Conservation (phyloP, 768 basidiomycete genomes). For the Leccinum subgranulosum region DNA sequence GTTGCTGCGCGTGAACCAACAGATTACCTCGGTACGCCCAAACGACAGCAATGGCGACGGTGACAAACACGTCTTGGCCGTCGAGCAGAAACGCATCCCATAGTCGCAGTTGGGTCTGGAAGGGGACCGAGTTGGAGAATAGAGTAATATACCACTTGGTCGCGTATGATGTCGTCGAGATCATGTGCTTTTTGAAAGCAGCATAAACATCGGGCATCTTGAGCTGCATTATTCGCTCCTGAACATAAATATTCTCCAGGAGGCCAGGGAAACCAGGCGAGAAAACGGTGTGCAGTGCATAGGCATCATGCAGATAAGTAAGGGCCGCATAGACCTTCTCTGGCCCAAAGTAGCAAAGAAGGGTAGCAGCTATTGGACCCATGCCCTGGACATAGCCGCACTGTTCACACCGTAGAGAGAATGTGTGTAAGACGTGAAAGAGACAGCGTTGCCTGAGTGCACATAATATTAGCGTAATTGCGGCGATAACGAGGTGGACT, state of each 20-base stretch:
- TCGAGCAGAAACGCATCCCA: slow-evolving; percentile 96
- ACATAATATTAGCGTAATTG: slow-evolving; percentile 9
- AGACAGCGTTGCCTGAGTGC: slow-evolving; percentile 79
- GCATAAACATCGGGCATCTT: slow-evolving; percentile 89
- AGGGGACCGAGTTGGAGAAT: slow-evolving; percentile 93
- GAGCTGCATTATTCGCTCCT: slow-evolving; percentile 82
- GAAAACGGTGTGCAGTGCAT: slow-evolving; percentile 86
- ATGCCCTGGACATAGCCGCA: slow-evolving; percentile 99
- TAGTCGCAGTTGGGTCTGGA: slow-evolving; percentile 88
- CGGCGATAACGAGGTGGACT: slow-evolving; percentile 30
- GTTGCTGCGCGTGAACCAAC: neutral
- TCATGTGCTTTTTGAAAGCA: slow-evolving; percentile 83
- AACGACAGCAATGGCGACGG: slow-evolving; percentile 82
- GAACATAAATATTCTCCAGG: slow-evolving; percentile 92
- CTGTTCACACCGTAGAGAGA: slow-evolving; percentile 76
- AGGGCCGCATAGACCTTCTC: slow-evolving; percentile 83
- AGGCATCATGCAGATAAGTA: slow-evolving; percentile 85
- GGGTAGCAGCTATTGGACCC: slow-evolving; percentile 94
- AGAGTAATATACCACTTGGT: slow-evolving; percentile 99
- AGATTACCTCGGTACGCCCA: slow-evolving; percentile 84
- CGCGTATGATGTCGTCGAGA: slow-evolving; percentile 92
- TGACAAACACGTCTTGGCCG: slow-evolving; percentile 84
- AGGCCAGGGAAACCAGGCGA: slow-evolving; percentile 94
- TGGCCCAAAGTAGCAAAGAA: slow-evolving; percentile 91
- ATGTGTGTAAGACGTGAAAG: slow-evolving; percentile 91